Evolutionary conservation across 306 rosid species (phyloP).

Genomic region (Trichosanthes cucumerina): DNA sequence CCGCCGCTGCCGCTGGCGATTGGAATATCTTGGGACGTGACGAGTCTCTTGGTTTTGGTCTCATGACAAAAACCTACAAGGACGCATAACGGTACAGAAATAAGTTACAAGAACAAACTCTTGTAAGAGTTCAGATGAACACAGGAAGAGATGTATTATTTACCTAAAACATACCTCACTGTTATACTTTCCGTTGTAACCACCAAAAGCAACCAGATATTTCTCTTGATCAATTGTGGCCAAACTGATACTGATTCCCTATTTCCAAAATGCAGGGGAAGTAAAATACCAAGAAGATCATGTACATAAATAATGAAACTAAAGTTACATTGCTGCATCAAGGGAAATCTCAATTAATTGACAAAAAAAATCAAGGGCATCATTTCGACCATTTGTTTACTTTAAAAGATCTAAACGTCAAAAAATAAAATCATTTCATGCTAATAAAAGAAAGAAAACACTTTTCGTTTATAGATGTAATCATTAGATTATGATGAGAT

Average conservation of each 20-base stretch:
- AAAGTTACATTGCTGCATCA: background rate
- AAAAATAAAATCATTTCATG: background rate
- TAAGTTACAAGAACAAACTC: background rate
- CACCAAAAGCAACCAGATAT: constrained; percentile 86
- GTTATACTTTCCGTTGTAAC: constrained; percentile 93
- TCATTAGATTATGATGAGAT: background rate
- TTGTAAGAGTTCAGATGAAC: background rate
- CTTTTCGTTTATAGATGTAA: no score
- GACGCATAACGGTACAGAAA: background rate
- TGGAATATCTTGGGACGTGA: constrained; percentile 75
- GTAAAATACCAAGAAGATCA: background rate
- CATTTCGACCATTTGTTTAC: background rate
- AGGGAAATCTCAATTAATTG: background rate
- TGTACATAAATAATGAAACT: background rate
- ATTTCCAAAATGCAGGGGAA: constrained; percentile 18
- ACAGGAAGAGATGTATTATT: background rate
- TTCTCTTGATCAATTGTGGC: constrained; percentile 56
- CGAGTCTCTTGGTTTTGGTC: constrained; percentile 54
- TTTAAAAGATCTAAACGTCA: background rate
- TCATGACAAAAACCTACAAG: constrained; percentile 69
- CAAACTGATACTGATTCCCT: constrained; percentile 82
- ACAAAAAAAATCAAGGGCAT: background rate
- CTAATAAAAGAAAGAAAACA: background rate
- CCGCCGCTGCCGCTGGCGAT: constrained; percentile 96
- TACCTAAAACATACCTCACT: constrained; percentile 55